Base-by-base conservation (phyloP, 345 rosid species). In the Brassica rapa region DNA sequence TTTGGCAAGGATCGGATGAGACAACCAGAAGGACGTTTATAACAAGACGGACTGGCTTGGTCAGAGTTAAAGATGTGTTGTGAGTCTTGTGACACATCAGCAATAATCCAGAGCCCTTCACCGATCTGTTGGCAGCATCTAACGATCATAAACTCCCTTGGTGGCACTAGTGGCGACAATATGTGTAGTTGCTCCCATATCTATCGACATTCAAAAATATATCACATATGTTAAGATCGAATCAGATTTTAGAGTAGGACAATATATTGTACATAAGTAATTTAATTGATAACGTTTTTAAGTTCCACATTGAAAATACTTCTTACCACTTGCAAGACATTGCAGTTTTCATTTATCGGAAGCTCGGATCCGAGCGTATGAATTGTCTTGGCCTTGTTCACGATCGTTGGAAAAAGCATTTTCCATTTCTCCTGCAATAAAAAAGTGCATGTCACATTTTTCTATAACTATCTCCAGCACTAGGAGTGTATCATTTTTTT, bases 1-100 rank as follows among this genome's bases (percentile, higher is more conserved):
- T 86, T 66, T 27, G 87, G 74, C 87, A 87, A 73, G 5, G 84
- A 83, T 65, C 84, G 85, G 63, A 93, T 88, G 85, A 93, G 82
- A 70, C 91, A 88, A 64, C 98, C 95, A 29, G 98, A 93, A 66
- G 98, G 98, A 67, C 91, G 89, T 83, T 78, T 91, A 88, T 92
- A 88, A 30, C 84, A 73, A 23, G 68, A 16, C 75, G 61, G 66
- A 51, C 39, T 19, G 35, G 12, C 32, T 7, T 51, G 10, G 35
- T 21, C 59, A 46, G 46, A 72, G n/a, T 79, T 76, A 32, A 64
- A 76, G 5, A 51, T 9, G 64, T 71, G 30, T 27, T 27, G 30
- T 76, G 30, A 27, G 30, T 27, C 30, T 27, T 84, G 81, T 30
- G 97, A 93, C 6, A 91, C 88, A 72, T 93, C 90, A 10, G 59